Base-by-base conservation (phyloP, 495 filamentous ascomycete species). In the Daldinia grandis region DNA sequence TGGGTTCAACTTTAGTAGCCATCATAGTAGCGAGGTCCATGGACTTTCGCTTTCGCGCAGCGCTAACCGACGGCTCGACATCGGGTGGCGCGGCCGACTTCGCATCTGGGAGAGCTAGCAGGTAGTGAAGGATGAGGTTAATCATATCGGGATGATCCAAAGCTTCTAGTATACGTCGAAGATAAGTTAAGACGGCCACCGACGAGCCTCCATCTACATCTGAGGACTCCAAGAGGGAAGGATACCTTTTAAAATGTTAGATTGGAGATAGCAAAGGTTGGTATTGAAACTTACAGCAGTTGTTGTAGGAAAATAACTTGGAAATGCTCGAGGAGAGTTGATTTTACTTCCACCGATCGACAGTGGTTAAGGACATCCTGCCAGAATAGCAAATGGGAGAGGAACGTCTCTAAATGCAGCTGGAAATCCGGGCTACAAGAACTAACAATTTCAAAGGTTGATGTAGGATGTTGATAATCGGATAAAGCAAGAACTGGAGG, bases 361-460 rank as follows among this genome's bases (percentile, higher is more conserved):
- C 95, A 99, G 79, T 98, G 93, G 74, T 98, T 93, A 53, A 99
- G 85, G 15, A 97, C 93, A 78, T 99, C 95, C 74, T 99, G 95
- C 96, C 95, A 99, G 71, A 99, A 99, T 15, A 94, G 81, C 14
- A 99, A 83, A 74, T 98, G 95, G 14, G 95, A 97, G 27, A 99
- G 86, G 74, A 99, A 98, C 0, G 95, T 96, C 53, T 93, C 90
- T 79, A 99, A 87, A 70, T 97, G 90, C 6, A 86, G 83, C 62
- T 92, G 91, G 65, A 96, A 91, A 15, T 91, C 86, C 15, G 84
- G 73, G 58, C 90, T 89, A 63, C 86, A 90, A 12, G 90, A 89
- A 66, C 84, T 89, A 66, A 91, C 87, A n/a, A 91, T 88, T 57
- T 91, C 90, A 63, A 84, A 85, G 24, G 85, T 86, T 1, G 88